Evolutionary conservation across 2,329 filamentous ascomycete species (phyloP).

Genomic region (Ceratocystis destructans): DNA sequence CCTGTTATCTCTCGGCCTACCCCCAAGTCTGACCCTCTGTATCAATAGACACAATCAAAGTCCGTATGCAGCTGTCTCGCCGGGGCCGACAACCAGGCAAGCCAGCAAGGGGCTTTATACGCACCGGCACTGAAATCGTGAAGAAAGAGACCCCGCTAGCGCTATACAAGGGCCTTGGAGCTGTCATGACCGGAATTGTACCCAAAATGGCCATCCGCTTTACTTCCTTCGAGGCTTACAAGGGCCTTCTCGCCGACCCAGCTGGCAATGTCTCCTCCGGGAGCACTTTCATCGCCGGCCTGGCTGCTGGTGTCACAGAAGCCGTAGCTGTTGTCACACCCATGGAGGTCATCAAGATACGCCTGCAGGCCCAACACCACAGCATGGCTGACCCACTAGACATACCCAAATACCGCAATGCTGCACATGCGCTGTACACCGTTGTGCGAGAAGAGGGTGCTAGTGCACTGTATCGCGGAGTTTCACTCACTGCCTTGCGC

Average conservation of each 20-base stretch:
- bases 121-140: conserved; percentile 75
- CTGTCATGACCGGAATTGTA: conserved; percentile 88
- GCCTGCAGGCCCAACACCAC: conserved; percentile 94
- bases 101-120: conserved; percentile 75
- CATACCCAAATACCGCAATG: conserved; percentile 92
- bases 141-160: conserved; percentile 80
- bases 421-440: conserved; percentile 69
- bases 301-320: conserved; percentile 88
- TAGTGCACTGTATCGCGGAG: conserved; percentile 80
- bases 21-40: background rate
- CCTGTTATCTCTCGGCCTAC: conserved; percentile 14
- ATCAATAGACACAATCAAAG: conserved; percentile 77
- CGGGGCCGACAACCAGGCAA: conserved; percentile 70
- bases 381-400: conserved; percentile 94
- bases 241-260: conserved; percentile 61
- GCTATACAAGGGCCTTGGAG: conserved; percentile 95
- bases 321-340: conserved; percentile 92
- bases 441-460: conserved; percentile 84
- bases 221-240: conserved; percentile 93
- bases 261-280: conserved; percentile 55
- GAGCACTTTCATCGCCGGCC: conserved; percentile 61
- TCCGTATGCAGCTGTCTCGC: conserved; percentile 94
- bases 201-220: conserved; percentile 99
- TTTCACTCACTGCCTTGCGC: conserved; percentile 79
- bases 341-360: conserved; percentile 99